Percentiles rank a stretch among this genome's conserved stretches.
These are phyloP conservation scores for Tilletia horrida DNA, from an alignment of 1,284 basidiomycete genomes.

Conservation along the genomic window DNA sequence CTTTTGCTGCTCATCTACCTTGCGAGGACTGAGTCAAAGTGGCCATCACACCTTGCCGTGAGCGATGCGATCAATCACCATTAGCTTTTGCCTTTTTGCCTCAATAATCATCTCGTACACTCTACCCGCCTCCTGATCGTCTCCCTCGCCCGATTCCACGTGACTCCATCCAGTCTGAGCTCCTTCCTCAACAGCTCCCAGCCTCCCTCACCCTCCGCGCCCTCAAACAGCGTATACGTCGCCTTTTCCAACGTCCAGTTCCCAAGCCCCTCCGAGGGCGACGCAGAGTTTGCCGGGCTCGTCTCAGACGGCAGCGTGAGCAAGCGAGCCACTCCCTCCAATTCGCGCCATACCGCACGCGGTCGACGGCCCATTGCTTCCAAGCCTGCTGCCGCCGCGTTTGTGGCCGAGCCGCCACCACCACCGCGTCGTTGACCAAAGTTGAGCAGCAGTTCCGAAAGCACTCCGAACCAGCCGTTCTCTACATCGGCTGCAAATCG, in stretches of 20 bases:
- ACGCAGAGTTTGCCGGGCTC: not conserved
- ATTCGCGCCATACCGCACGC: slow-evolving; percentile 33
- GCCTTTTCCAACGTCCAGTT: slow-evolving; percentile 25
- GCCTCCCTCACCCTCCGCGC: slow-evolving; percentile 13
- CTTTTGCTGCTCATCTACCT: too few species aligned
- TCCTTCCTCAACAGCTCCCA: not conserved
- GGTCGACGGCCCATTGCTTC: slow-evolving; percentile 37
- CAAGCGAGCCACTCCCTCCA: slow-evolving; percentile 30
- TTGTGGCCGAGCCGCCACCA: not conserved
- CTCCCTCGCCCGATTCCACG: not conserved
- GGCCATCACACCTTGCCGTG: too few species aligned
- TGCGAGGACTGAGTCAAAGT: too few species aligned
- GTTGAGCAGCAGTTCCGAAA: slow-evolving; percentile 22
- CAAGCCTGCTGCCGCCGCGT: slow-evolving; percentile 8
- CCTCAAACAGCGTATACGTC: slow-evolving; percentile 27
- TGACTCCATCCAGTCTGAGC: slow-evolving; percentile 4
- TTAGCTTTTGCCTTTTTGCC: too few species aligned
- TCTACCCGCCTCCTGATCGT: slow-evolving; percentile 1
- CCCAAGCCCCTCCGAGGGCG: not conserved
- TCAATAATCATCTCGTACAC: not conserved
- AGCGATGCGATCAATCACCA: too few species aligned
- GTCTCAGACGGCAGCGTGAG: slow-evolving; percentile 21
- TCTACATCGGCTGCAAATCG: slow-evolving; percentile 36
- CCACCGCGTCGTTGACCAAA: not conserved
- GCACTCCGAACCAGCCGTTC: slow-evolving; percentile 44